A percentile compares a stretch with the other conserved stretches of the same genome.
These are phyloP conservation scores for Darksidea phi DNA, from an alignment of 495 filamentous ascomycete genomes.

Conservation along the genomic window DNA sequence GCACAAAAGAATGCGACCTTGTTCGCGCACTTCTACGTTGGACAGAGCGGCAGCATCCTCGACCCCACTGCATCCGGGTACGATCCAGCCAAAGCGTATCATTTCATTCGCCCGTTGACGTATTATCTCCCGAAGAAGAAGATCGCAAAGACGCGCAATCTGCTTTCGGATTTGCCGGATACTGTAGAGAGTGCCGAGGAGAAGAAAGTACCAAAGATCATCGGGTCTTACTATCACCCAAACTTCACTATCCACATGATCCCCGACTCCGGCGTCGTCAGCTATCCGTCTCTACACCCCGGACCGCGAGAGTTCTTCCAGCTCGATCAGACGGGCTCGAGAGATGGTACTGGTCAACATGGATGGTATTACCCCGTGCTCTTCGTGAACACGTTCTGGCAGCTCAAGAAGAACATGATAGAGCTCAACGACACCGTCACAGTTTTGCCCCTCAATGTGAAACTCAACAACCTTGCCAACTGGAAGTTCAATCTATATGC, in stretches of 20 bases:
- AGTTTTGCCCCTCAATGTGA: constrained; percentile 77
- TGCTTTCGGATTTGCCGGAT: constrained; percentile 63
- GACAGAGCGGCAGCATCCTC: constrained; percentile 65
- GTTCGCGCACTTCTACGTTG: constrained; percentile 90
- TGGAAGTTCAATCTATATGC: constrained; percentile 90
- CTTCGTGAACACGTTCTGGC: constrained; percentile 96
- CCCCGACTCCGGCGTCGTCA: constrained; percentile 69
- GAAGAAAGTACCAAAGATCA: constrained; percentile 61
- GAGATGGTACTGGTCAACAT: constrained; percentile 81
- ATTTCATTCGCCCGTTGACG: constrained; percentile 81
- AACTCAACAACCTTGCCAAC: constrained; percentile 74
- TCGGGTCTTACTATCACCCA: constrained; percentile 85
- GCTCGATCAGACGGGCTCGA: constrained; percentile 68
- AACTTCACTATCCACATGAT: constrained; percentile 90
- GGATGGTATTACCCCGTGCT: constrained; percentile 96
- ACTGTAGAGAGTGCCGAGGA: constrained; percentile 45
- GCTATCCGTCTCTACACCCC: constrained; percentile 66
- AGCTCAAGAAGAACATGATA: constrained; percentile 85
- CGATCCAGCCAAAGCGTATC: constrained; percentile 70
- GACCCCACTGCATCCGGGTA: constrained; percentile 73
- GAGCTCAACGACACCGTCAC: constrained; percentile 89
- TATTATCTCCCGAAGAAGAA: constrained; percentile 93
- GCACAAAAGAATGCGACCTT: constrained; percentile 92
- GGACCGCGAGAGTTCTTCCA: constrained; percentile 73
- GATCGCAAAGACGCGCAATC: constrained; percentile 81